Evolutionary conservation across 164 flowering plant genomes (phyloP).

Genomic region (Vitis cinerea): DNA sequence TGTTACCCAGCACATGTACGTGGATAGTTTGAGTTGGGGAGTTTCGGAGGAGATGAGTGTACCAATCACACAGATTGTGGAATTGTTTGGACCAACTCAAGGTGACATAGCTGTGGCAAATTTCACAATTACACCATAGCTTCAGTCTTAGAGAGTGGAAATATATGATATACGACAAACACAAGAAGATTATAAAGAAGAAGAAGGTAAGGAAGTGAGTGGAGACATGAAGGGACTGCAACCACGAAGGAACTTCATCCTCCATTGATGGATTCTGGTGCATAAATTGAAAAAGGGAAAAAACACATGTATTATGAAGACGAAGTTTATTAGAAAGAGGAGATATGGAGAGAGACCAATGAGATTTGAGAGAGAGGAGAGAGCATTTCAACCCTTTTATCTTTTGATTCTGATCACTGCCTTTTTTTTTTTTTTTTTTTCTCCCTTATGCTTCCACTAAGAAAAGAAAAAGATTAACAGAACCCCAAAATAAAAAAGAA

Average conservation of each 20-base stretch:
- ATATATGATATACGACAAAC: background rate
- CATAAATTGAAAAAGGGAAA: background rate
- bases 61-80: slow-evolving; percentile 51
- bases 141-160: slow-evolving; percentile 5
- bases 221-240: background rate
- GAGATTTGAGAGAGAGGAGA: too few relatives aligned
- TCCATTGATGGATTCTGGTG: slow-evolving; percentile 15
- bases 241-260: slow-evolving; percentile 10
- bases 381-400: too few relatives aligned
- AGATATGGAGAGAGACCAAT: too few relatives aligned
- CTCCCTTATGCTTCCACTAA: too few relatives aligned
- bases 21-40: slow-evolving; percentile 47
- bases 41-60: slow-evolving; percentile 41
- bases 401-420: too few relatives aligned
- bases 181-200: slow-evolving; percentile 5
- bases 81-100: slow-evolving; percentile 38
- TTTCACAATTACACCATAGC: slow-evolving; percentile 39
- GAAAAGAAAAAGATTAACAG: too few relatives aligned
- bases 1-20: slow-evolving; percentile 44
- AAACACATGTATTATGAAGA: background rate
- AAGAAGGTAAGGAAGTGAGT: background rate
- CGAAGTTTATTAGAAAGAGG: background rate
- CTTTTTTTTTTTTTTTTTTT: too few relatives aligned
- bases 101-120: slow-evolving; percentile 34
- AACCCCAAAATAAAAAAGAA: too few relatives aligned